Conservation (phyloP, 2,329 filamentous ascomycete genomes). For the Aspergillus ochraceoroseus region DNA sequence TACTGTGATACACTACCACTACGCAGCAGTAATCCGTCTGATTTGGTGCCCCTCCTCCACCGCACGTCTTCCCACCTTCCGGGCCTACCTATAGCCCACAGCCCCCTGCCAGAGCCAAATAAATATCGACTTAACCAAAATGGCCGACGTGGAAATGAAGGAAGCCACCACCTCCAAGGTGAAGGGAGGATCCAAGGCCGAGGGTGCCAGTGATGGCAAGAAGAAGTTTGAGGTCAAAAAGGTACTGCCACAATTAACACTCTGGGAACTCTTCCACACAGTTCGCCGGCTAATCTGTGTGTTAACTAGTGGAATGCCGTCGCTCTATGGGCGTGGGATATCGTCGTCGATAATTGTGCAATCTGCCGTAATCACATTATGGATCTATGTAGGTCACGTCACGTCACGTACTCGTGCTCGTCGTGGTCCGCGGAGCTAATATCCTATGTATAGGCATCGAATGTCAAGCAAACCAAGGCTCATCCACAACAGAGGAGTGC, state of each 20-base stretch:
- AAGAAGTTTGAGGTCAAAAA: slow-evolving; percentile 99
- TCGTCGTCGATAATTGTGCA: slow-evolving; percentile 98
- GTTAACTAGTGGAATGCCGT: slow-evolving; percentile 86
- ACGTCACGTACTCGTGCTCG: background rate
- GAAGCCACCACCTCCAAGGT: slow-evolving; percentile 63
- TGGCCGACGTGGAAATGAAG: slow-evolving; percentile 97
- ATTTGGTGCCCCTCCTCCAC: slow-evolving; percentile 13
- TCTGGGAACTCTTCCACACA: slow-evolving; percentile 2
- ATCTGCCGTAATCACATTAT: slow-evolving; percentile 99
- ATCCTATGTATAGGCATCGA: slow-evolving; percentile 66
- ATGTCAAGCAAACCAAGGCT: slow-evolving; percentile 97
- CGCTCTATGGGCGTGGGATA: slow-evolving; percentile 98
- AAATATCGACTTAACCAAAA: slow-evolving; percentile 39
- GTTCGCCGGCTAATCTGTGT: slow-evolving; percentile 17
- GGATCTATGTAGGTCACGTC: slow-evolving; percentile 72
- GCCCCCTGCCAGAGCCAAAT: background rate
- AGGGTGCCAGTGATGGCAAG: slow-evolving; percentile 61
- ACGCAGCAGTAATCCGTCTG: slow-evolving; percentile 19
- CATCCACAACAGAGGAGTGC: slow-evolving; percentile 94
- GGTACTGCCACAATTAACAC: slow-evolving; percentile 49
- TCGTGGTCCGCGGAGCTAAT: slow-evolving; percentile 17
- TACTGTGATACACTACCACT: slow-evolving; percentile 17
- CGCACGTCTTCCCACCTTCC: background rate
- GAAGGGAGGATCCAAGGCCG: slow-evolving; percentile 54
- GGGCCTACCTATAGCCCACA: background rate